Evolutionary conservation across 495 filamentous ascomycete species (phyloP), one percentile per base, ranked within the genome.

Genomic region (Penicillium salamii): DNA sequence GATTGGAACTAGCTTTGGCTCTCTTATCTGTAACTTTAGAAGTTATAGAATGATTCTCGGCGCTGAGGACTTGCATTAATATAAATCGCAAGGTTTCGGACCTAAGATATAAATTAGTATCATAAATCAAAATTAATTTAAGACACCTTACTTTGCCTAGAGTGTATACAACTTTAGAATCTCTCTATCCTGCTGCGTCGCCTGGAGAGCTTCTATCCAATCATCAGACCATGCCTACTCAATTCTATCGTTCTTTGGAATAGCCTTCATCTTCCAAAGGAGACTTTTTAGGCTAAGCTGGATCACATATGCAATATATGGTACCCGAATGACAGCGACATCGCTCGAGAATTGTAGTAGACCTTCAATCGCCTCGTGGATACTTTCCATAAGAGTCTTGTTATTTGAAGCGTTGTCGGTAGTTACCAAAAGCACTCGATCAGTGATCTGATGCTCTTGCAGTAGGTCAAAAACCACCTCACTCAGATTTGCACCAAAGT

Each of bases 261-360:
- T 35, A 17, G 38, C 50, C 28, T 56, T 55, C 8, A 62, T 51
- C 5, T 43, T 11, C n/a, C 42, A 37, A 28, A 62, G 46, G 15
- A 62, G 52, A 3, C 58, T 7, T 2, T 53, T 52, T 6, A 56
- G 34, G 33, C 54, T 58, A 7, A 62, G 46, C 32, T 62, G 46
- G n/a, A 62, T 55, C 23, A 62, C 38, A 52, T 62, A 28, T 1
- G 42, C 50, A 32, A 62, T 33, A 35, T 33, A 58, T 23, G 47
- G 47, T 12, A 57, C 36, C 7, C 28, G 36, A 11, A 48, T 15
- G 34, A 56, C n/a, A n/a, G n/a, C n/a, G n/a, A n/a, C n/a, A n/a
- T n/a, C n/a, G n/a, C n/a, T n/a, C n/a, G n/a, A n/a, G n/a, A n/a
- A n/a, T n/a, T n/a, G n/a, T 15, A 8, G 14, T 28, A 1, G 15